A percentile compares a stretch with the other conserved stretches of the same genome.
Conservation (phyloP, 2,329 filamentous ascomycete species). For the Cytospora schulzeri region DNA sequence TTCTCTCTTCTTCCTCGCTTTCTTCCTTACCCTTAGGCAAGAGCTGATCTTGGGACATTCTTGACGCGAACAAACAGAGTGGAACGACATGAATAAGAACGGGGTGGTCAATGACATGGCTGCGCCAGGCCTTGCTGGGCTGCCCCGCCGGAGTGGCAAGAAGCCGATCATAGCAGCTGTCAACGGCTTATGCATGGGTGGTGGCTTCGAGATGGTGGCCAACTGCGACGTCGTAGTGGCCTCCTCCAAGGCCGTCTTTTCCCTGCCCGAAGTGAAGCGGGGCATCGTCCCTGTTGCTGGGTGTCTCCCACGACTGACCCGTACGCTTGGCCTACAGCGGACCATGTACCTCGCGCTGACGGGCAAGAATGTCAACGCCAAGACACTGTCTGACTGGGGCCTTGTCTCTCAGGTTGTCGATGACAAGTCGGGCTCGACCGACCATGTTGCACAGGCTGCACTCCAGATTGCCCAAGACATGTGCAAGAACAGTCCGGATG, state of each 20-base stretch:
- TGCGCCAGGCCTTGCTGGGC: conserved; percentile 60
- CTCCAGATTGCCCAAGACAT: conserved; percentile 52
- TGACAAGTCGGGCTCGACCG: conserved; percentile 31
- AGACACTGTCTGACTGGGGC: conserved; percentile 65
- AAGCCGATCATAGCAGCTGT: conserved; percentile 78
- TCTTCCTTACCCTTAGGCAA: neutral
- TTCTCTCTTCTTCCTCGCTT: neutral
- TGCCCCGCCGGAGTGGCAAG: conserved; percentile 65
- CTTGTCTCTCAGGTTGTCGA: conserved; percentile 66
- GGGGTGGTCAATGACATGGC: conserved; percentile 38
- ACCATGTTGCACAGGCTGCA: conserved; percentile 57
- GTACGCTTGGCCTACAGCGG: conserved; percentile 67
- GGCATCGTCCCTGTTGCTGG: conserved; percentile 74
- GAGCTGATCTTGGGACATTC: neutral
- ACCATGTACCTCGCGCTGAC: conserved; percentile 74
- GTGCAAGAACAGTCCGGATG: conserved; percentile 70
- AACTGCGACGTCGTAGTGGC: conserved; percentile 73
- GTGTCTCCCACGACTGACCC: conserved; percentile 66
- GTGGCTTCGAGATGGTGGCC: conserved; percentile 72
- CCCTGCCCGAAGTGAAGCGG: conserved; percentile 69
- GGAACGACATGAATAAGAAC: conserved; percentile 49
- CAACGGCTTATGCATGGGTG: conserved; percentile 73
- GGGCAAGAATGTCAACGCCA: conserved; percentile 60
- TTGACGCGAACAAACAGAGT: conserved; percentile 44
- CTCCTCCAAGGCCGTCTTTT: conserved; percentile 59